Base-by-base conservation (phyloP, 495 filamentous ascomycete species). In the Neurospora tetraspora region DNA sequence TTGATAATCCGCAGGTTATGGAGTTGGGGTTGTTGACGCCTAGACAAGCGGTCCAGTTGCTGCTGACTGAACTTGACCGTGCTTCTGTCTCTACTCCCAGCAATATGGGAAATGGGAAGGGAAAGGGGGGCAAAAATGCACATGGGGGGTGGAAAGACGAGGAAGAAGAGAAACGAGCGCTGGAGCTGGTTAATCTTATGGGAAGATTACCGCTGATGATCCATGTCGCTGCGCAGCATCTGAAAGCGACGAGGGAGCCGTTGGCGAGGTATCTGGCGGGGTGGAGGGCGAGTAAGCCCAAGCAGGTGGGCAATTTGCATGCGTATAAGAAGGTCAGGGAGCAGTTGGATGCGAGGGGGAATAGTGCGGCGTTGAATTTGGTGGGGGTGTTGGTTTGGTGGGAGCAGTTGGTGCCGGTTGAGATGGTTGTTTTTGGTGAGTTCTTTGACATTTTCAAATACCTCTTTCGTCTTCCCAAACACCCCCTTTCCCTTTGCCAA, bases 121-220 rank as follows among this genome's bases (percentile, higher is more conserved):
- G 27, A 36, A 36, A 36, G 34, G 34, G 34, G 34, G 34, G 34
- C 8, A 9, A 43, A 8, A 45, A n/a, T n/a, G 0, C 6, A 88
- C 77, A 84, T 89, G 72, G 84, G 88, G 90, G 78, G 77, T 91
- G 83, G 27, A 14, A 61, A 61, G 87, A 85, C 0, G 79, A 81
- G 3, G 86, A 88, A 31, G 91, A 94, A 72, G 77, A 84, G 38
- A 82, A 79, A 47, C 87, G 89, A 70, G 90, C 90, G 0, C 86
- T 82, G 8, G 89, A 93, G 71, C 76, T 95, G 34, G 91, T 94
- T 2, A 83, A 88, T 53, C 80, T 91, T 68, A 89, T 94, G 81
- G 91, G 91, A 36, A 87, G 88, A 73, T 82, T 95, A 12, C 93
- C 93, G 16, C 80, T 94, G 20, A 92, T 92, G 69, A 94, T 96